A percentile compares a stretch with the other conserved stretches of the same genome.
Evolutionary conservation across 345 rosid genomes (phyloP).

Genomic region (Camelina sativa): DNA sequence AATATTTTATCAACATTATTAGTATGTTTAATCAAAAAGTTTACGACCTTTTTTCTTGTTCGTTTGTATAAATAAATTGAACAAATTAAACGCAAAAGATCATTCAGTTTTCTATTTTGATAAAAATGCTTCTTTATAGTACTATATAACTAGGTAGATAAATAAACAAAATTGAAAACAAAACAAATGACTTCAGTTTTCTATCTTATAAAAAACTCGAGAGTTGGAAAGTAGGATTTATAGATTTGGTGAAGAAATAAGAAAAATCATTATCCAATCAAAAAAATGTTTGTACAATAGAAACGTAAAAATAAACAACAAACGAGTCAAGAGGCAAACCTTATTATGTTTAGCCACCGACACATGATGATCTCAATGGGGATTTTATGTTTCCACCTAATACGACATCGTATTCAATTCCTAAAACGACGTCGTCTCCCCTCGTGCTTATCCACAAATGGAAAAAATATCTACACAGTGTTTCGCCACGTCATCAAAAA

Average conservation of each 20-base stretch:
- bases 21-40: too few species aligned
- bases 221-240: neutral
- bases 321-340: neutral
- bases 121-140: too few species aligned
- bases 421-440: neutral
- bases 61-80: too few species aligned
- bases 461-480: neutral
- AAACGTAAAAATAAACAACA: neutral
- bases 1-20: too few species aligned
- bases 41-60: too few species aligned
- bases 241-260: neutral
- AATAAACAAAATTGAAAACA: too few species aligned
- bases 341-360: conserved; percentile 27
- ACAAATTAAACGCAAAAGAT: too few species aligned
- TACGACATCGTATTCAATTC: conserved; percentile 35
- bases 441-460: conserved; percentile 27
- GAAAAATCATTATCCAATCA: neutral
- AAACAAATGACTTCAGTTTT: too few species aligned
- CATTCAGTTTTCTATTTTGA: too few species aligned
- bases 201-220: neutral
- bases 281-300: neutral
- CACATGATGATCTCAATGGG: conserved; percentile 13
- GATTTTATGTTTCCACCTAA: conserved; percentile 27
- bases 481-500: conserved; percentile 31
- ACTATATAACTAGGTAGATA: too few species aligned